A percentile compares a stretch with the other conserved stretches of the same genome.
phyloP scores from a whole-genome alignment of 139 green algal genomes.

The Yamagishiella unicocca region DNA sequence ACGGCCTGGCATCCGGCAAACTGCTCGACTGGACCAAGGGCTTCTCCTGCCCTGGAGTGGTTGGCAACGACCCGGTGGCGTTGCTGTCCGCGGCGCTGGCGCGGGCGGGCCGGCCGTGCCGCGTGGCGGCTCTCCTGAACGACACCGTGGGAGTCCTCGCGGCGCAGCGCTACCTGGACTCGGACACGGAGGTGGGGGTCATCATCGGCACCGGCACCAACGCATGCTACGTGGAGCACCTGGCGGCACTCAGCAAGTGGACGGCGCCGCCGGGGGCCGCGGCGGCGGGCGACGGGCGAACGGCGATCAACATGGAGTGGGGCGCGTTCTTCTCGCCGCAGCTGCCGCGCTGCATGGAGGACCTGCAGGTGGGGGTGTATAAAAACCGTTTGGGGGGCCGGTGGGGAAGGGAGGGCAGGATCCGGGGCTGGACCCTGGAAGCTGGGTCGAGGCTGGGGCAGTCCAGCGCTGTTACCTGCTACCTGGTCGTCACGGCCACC shows the following conservation, averaged over 20 bases:
- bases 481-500: too few species aligned
- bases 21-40: conserved; percentile 95
- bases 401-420: too few species aligned
- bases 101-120: conserved; percentile 51
- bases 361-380: conserved; percentile 79
- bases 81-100: conserved; percentile 58
- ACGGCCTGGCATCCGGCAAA: conserved; percentile 75
- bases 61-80: conserved; percentile 70
- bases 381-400: too few species aligned
- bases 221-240: conserved; percentile 82
- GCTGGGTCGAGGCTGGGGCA: too few species aligned
- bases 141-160: conserved; percentile 86
- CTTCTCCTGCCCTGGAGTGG: conserved; percentile 66
- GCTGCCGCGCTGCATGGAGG: conserved; percentile 75
- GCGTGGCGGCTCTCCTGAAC: conserved; percentile 81
- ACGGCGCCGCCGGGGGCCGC: background rate
- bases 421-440: too few species aligned
- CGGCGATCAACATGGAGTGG: conserved; percentile 85
- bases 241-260: conserved; percentile 66
- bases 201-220: conserved; percentile 94
- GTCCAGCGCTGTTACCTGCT: too few species aligned
- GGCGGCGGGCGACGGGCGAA: conserved; percentile 33
- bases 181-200: conserved; percentile 73
- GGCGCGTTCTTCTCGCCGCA: conserved; percentile 71
- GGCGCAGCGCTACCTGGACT: conserved; percentile 74